Base-by-base conservation (phyloP, 2,329 filamentous ascomycete genomes). In the Teratosphaeria epicoccoides region DNA sequence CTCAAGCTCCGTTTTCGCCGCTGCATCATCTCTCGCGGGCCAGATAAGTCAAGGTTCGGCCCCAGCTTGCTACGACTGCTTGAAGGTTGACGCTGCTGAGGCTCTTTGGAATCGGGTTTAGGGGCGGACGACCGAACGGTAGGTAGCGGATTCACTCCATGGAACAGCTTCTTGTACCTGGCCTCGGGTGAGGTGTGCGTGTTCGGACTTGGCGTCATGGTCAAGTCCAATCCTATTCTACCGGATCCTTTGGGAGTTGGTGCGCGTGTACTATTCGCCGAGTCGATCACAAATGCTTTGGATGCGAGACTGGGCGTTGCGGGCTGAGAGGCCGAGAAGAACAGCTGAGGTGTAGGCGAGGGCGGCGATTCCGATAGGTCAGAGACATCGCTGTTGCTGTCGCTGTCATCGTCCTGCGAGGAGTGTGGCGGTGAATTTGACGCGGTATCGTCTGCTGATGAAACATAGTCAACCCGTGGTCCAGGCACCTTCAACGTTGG, bases 151-250 rank as follows among this genome's bases (percentile, higher is more conserved):
- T 45, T 52, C 7, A 51, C 43, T 9, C 49, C 50, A 26, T 73
- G 71, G 52, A 73, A 73, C 0, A 73, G 57, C 4, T 63, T 62
- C 59, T 72, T 72, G 53, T 73, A 74, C 4, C 64, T 63, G 1
- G 64, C 53, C 50, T 72, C 70, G 1, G 70, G 68, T 1, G 66
- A 66, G 55, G 68, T 72, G 0, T 68, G 52, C 40, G 23, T n/a
- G 22, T 10, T 50, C 10, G 53, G 47, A 10, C 46, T 52, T 22
- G 46, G 44, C 9, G 47, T 28, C 22, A 52, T 43, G 12, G 47
- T 33, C 14, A 28, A 24, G n/a, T n/a, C 17, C 9, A 6, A 17
- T 14, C 44, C 44, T 46, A 51, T 14, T 23, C 33, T 40, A 6
- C 33, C 33, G 14, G 20, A 17, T 14, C 45, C 24, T 14, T 33